Evolutionary conservation across 805 yeast species (phyloP).

Genomic region (Lipomyces sp.): DNA sequence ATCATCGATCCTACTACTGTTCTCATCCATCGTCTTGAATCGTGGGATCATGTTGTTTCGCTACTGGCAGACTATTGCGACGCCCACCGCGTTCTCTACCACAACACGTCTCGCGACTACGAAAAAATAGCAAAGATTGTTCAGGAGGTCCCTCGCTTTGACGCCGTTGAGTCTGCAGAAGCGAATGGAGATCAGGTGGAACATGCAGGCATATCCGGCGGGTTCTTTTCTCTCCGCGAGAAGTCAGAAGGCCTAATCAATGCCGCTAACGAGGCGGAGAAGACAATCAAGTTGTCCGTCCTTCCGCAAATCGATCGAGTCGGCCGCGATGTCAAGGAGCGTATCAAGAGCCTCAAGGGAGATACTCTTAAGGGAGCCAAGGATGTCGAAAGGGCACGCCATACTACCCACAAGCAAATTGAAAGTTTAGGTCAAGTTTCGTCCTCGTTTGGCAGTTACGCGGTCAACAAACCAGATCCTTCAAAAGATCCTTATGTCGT

Average conservation of each 20-base stretch:
- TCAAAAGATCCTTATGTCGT: slow-evolving; percentile 48
- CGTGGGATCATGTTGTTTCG: slow-evolving; percentile 40
- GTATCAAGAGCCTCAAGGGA: slow-evolving; percentile 43
- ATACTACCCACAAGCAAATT: slow-evolving; percentile 41
- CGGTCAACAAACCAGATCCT: slow-evolving; percentile 40
- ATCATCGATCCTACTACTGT: slow-evolving; percentile 40
- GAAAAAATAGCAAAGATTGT: slow-evolving; percentile 39
- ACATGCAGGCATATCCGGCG: slow-evolving; percentile 37
- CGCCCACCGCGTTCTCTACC: slow-evolving; percentile 35
- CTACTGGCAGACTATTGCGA: slow-evolving; percentile 36
- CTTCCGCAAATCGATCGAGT: slow-evolving; percentile 47
- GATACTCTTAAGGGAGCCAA: slow-evolving; percentile 40
- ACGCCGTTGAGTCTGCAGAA: slow-evolving; percentile 24
- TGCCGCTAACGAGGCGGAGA: slow-evolving; percentile 43
- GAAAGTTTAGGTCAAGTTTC: slow-evolving; percentile 40
- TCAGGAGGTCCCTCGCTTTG: slow-evolving; percentile 39
- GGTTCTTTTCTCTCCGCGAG: slow-evolving; percentile 37
- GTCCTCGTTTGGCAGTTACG: slow-evolving; percentile 35
- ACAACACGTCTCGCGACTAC: slow-evolving; percentile 33
- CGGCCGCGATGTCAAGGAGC: slow-evolving; percentile 42
- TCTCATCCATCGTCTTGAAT: slow-evolving; percentile 40
- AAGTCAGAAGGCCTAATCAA: slow-evolving; percentile 38
- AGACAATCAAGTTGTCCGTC: slow-evolving; percentile 39
- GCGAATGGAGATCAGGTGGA: slow-evolving; percentile 16
- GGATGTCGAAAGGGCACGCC: slow-evolving; percentile 41